phyloP scores from a whole-genome alignment of 2,329 filamentous ascomycete species.

The Dothistroma pini region DNA sequence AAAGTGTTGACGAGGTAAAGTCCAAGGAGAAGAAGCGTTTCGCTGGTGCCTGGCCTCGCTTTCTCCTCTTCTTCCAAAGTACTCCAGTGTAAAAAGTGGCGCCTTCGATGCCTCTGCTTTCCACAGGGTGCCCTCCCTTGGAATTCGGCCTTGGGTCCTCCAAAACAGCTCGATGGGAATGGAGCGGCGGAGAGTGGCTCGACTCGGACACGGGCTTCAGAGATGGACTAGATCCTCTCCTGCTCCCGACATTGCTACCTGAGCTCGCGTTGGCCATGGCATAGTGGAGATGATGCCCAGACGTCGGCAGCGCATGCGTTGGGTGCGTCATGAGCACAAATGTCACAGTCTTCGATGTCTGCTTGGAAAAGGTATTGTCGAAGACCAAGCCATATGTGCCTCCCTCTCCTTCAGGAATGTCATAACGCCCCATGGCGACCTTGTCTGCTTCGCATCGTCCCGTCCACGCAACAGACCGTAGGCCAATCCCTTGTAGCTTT shows the following conservation, averaged over 20 bases:
- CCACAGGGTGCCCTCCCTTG: conserved; percentile 30
- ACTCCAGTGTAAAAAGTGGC: conserved; percentile 74
- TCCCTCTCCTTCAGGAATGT: conserved; percentile 68
- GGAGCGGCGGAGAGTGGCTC: conserved; percentile 48
- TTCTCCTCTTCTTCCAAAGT: conserved; percentile 83
- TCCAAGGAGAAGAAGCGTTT: conserved; percentile 94
- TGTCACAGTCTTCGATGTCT: conserved; percentile 88
- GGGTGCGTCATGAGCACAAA: conserved; percentile 94
- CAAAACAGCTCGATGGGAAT: conserved; percentile 31
- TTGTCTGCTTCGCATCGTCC: conserved; percentile 97
- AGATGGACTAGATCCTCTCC: conserved; percentile 38
- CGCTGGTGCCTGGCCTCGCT: conserved; percentile 90
- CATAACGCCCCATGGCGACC: conserved; percentile 84
- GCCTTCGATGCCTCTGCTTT: conserved; percentile 31
- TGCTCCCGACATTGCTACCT: conserved; percentile 36
- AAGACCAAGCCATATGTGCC: conserved; percentile 97
- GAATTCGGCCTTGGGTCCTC: conserved; percentile 42
- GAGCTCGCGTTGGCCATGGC: conserved; percentile 52
- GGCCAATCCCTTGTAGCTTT: conserved; percentile 59
- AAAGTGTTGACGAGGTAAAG: conserved; percentile 88
- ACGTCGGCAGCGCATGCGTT: conserved; percentile 72
- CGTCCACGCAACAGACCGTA: conserved; percentile 69
- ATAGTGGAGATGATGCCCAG: conserved; percentile 64
- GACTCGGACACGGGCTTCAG: conserved; percentile 46
- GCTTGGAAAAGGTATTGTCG: conserved; percentile 98